phyloP scores from a whole-genome alignment of 116 monocot species.

The Posidonia oceanica region DNA sequence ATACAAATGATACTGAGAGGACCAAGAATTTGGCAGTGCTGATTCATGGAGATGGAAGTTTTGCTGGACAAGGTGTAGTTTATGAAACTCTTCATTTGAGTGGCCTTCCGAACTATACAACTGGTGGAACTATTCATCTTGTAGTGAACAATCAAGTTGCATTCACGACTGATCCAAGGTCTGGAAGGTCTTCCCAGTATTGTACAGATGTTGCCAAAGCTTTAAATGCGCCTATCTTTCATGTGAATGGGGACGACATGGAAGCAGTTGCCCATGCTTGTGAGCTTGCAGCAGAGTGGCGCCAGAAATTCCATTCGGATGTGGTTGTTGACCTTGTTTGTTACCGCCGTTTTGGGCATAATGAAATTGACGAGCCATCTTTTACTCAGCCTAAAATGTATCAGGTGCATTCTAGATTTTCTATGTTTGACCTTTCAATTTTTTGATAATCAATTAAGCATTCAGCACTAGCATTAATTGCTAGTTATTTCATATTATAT shows the following conservation, averaged over 20 bases:
- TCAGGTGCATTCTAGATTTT: slow-evolving; percentile 24
- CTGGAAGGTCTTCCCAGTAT: slow-evolving; percentile 72
- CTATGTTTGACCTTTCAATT: neutral
- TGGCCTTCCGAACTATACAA: slow-evolving; percentile 75
- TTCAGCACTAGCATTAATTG: too few relatives aligned
- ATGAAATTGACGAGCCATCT: slow-evolving; percentile 83
- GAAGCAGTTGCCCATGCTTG: slow-evolving; percentile 80
- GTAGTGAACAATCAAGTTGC: slow-evolving; percentile 93
- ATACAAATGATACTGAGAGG: slow-evolving; percentile 59
- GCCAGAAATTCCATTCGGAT: slow-evolving; percentile 80
- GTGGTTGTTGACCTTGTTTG: slow-evolving; percentile 78
- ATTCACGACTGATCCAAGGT: slow-evolving; percentile 76
- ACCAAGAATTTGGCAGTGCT: slow-evolving; percentile 60
- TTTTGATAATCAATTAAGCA: neutral
- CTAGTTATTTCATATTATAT: too few relatives aligned
- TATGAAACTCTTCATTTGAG: slow-evolving; percentile 88
- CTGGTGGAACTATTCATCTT: slow-evolving; percentile 81
- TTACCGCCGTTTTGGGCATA: slow-evolving; percentile 76
- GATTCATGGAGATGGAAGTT: slow-evolving; percentile 91
- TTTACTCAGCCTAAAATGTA: slow-evolving; percentile 93
- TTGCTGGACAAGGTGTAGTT: slow-evolving; percentile 88
- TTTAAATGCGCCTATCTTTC: slow-evolving; percentile 68
- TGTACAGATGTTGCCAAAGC: slow-evolving; percentile 96
- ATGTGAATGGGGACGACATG: slow-evolving; percentile 93
- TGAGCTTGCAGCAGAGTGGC: slow-evolving; percentile 89